Conservation (phyloP, 441 rosid genomes). For the Populus hybrid region DNA sequence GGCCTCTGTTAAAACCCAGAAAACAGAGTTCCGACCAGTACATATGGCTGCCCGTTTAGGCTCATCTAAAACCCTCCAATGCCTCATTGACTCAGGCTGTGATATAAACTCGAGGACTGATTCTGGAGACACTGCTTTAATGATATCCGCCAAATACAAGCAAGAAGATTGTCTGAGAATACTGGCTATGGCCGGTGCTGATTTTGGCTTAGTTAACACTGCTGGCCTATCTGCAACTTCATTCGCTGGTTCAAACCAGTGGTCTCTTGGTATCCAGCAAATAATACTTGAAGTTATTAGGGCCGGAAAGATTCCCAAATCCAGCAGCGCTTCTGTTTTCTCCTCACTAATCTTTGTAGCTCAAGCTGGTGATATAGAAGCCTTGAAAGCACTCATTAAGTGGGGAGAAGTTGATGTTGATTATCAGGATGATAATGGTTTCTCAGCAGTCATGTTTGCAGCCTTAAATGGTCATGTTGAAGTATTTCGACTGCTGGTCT, state of each 20-base stretch:
- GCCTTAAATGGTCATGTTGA: slow-evolving; percentile 77
- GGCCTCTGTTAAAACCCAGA: slow-evolving; percentile 46
- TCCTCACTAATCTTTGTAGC: slow-evolving; percentile 59
- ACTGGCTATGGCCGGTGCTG: slow-evolving; percentile 76
- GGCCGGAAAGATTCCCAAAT: slow-evolving; percentile 53
- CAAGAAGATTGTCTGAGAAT: slow-evolving; percentile 53
- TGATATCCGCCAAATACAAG: slow-evolving; percentile 63
- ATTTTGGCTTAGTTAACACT: slow-evolving; percentile 62
- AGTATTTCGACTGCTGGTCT: slow-evolving; percentile 68
- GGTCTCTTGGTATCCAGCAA: slow-evolving; percentile 69
- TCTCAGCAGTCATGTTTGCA: slow-evolving; percentile 83
- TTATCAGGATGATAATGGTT: slow-evolving; percentile 77
- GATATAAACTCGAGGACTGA: slow-evolving; percentile 66
- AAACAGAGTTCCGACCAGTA: slow-evolving; percentile 57
- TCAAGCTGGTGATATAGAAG: slow-evolving; percentile 67
- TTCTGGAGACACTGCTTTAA: slow-evolving; percentile 73
- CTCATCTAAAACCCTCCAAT: slow-evolving; percentile 45
- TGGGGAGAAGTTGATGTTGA: slow-evolving; percentile 45
- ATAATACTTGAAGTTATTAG: slow-evolving; percentile 50
- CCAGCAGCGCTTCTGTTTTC: slow-evolving; percentile 56
- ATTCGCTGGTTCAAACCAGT: slow-evolving; percentile 48
- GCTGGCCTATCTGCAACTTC: slow-evolving; percentile 49
- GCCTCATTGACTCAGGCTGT: slow-evolving; percentile 57
- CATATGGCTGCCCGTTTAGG: slow-evolving; percentile 87
- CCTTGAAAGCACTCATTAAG: slow-evolving; percentile 48